phyloP scores from a whole-genome alignment of 139 green algal genomes.

The Chlorella vulgaris region DNA sequence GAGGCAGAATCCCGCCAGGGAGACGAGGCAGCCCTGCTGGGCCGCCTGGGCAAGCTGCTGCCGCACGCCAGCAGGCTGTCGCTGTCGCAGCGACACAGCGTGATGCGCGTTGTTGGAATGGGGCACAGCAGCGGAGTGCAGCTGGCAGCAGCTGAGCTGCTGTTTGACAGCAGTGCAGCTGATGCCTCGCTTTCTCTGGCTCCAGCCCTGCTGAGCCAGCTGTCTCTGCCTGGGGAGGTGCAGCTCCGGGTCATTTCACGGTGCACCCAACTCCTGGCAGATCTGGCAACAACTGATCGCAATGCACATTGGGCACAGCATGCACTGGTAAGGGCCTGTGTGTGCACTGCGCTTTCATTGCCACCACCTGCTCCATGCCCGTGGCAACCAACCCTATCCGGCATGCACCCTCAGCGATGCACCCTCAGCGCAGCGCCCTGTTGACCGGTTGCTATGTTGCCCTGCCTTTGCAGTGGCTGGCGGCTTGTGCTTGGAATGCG shows the following conservation, averaged over 20 bases:
- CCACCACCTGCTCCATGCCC: too few species aligned
- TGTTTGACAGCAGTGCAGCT: slow-evolving; percentile 5
- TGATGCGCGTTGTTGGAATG: not conserved
- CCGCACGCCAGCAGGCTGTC: not conserved
- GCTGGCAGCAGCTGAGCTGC: not conserved
- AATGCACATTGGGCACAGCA: not conserved
- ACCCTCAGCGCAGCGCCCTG: too few species aligned
- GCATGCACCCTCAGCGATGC: too few species aligned
- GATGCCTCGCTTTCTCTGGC: not conserved
- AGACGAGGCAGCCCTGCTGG: not conserved
- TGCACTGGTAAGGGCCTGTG: not conserved
- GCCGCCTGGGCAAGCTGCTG: slow-evolving; percentile 17
- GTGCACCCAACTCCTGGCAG: not conserved
- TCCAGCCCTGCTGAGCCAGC: not conserved
- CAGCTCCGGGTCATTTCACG: not conserved
- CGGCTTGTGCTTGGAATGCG: slow-evolving; percentile 1
- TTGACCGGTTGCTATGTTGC: too few species aligned
- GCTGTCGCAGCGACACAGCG: not conserved
- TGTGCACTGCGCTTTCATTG: too few species aligned
- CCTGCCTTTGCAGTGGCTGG: slow-evolving; percentile 20
- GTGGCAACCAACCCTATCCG: too few species aligned
- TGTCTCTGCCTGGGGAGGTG: not conserved
- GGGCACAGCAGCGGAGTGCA: slow-evolving; percentile 2
- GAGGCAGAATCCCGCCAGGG: not conserved
- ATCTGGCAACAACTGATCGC: not conserved